phyloP scores from a whole-genome alignment of 2,329 filamentous ascomycete genomes.

The Paramyrothecium roridum region DNA sequence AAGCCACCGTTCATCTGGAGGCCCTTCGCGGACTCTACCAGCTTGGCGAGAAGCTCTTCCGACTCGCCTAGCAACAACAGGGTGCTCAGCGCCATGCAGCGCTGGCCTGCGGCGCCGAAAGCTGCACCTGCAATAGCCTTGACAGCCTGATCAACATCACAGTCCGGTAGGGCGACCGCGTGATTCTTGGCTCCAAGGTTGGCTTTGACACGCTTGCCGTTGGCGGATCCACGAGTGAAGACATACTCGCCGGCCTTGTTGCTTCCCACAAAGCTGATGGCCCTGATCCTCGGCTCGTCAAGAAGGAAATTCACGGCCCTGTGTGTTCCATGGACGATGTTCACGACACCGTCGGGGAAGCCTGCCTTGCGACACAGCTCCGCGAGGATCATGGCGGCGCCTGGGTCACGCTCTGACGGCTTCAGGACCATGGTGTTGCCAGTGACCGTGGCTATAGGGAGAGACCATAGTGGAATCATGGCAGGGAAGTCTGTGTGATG shows the following conservation, averaged over 20 bases:
- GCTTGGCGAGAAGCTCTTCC: slow-evolving; percentile 70
- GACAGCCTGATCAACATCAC: slow-evolving; percentile 76
- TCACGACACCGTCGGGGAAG: slow-evolving; percentile 72
- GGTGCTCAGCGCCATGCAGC: slow-evolving; percentile 78
- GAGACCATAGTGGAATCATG: slow-evolving; percentile 82
- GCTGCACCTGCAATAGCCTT: slow-evolving; percentile 78
- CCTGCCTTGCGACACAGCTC: slow-evolving; percentile 72
- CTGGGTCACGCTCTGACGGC: slow-evolving; percentile 75
- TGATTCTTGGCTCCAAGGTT: slow-evolving; percentile 84
- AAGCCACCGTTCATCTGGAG: slow-evolving; percentile 74
- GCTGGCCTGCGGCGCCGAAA: slow-evolving; percentile 76
- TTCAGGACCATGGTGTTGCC: slow-evolving; percentile 78
- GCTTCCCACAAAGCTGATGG: slow-evolving; percentile 74
- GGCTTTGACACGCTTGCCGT: slow-evolving; percentile 79
- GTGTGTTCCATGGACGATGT: slow-evolving; percentile 72
- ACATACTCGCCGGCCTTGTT: slow-evolving; percentile 85
- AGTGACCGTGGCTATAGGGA: slow-evolving; percentile 73
- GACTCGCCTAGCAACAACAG: slow-evolving; percentile 73
- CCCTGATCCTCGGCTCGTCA: slow-evolving; percentile 75
- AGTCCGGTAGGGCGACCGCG: slow-evolving; percentile 73
- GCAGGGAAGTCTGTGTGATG: slow-evolving; percentile 65
- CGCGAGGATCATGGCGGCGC: slow-evolving; percentile 75
- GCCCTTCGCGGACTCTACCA: slow-evolving; percentile 67
- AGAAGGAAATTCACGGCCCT: slow-evolving; percentile 77
- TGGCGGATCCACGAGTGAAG: slow-evolving; percentile 67